Conservation (phyloP, 1,139 yeast species). For the Suhomyces ambrosiae region DNA sequence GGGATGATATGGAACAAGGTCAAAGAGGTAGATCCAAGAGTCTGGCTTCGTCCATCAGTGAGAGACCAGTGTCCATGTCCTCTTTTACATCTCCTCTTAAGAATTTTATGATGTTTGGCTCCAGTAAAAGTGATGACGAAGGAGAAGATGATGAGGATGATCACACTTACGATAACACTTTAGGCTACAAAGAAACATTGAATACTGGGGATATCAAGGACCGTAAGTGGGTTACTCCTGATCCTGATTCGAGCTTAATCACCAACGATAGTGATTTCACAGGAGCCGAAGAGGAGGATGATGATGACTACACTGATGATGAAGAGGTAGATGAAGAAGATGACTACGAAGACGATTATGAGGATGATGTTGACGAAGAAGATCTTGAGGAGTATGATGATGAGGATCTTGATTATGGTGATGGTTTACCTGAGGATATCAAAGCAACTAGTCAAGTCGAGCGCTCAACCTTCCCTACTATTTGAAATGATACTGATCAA, state of each 20-base stretch:
- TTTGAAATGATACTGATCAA: background rate
- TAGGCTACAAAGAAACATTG: constrained; percentile 5
- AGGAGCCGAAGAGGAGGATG: constrained; percentile 15
- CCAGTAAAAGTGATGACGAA: constrained; percentile 16
- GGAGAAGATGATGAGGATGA: constrained; percentile 15
- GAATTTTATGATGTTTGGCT: constrained; percentile 43
- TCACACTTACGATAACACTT: constrained; percentile 1
- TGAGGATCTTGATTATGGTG: constrained; percentile 32
- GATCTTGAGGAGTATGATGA: constrained; percentile 21
- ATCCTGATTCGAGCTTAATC: constrained; percentile 10
- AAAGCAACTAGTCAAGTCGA: constrained; percentile 14
- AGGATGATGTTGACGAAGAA: constrained; percentile 14
- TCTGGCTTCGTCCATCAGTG: constrained; percentile 10
- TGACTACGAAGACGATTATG: constrained; percentile 12
- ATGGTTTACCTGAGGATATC: constrained; percentile 34
- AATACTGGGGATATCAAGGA: constrained; percentile 7
- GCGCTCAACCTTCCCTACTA: background rate
- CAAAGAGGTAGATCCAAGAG: constrained; percentile 11
- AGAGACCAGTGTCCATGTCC: constrained; percentile 37
- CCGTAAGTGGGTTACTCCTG: constrained; percentile 7
- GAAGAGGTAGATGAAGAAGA: constrained; percentile 11
- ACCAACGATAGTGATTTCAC: constrained; percentile 17
- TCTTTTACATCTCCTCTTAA: constrained; percentile 48
- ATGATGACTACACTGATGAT: constrained; percentile 11
- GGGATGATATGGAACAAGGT: constrained; percentile 4